Evolutionary conservation across 2,329 filamentous ascomycete species (phyloP).

Genomic region (Fusarium domesticum): DNA sequence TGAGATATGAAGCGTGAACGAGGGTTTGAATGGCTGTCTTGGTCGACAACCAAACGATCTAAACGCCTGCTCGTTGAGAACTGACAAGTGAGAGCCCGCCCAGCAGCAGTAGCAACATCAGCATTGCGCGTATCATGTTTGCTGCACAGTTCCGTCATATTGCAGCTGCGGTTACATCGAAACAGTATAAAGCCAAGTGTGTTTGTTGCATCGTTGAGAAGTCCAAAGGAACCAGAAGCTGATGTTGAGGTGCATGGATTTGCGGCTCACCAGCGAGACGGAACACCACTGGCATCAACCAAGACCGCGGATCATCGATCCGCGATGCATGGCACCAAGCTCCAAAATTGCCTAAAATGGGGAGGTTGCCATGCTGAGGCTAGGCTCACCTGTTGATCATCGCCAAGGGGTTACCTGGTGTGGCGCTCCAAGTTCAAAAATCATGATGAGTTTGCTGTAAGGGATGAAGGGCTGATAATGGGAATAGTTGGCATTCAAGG

Average conservation of each 20-base stretch:
- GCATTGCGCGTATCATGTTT: background rate
- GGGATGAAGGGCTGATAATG: no score
- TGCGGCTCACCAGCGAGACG: background rate
- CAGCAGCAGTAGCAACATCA: background rate
- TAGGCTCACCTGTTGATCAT: background rate
- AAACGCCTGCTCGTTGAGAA: no score
- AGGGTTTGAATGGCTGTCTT: background rate
- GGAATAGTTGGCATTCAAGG: no score
- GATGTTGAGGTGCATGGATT: background rate
- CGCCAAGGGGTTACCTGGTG: background rate
- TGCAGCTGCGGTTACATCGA: background rate
- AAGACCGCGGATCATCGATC: background rate
- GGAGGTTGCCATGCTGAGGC: background rate
- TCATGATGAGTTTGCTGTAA: background rate
- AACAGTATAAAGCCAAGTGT: background rate
- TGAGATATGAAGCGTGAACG: background rate
- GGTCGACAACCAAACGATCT: background rate
- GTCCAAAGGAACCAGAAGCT: background rate
- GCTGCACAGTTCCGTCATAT: background rate
- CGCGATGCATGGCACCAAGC: background rate
- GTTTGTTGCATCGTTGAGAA: background rate
- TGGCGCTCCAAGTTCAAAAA: background rate
- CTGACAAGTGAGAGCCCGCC: background rate
- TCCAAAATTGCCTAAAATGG: background rate
- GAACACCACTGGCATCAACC: background rate